Percentiles rank a stretch among this genome's conserved stretches.
Conservation (phyloP, 257 asterid genomes). For the Prunella vulgaris region DNA sequence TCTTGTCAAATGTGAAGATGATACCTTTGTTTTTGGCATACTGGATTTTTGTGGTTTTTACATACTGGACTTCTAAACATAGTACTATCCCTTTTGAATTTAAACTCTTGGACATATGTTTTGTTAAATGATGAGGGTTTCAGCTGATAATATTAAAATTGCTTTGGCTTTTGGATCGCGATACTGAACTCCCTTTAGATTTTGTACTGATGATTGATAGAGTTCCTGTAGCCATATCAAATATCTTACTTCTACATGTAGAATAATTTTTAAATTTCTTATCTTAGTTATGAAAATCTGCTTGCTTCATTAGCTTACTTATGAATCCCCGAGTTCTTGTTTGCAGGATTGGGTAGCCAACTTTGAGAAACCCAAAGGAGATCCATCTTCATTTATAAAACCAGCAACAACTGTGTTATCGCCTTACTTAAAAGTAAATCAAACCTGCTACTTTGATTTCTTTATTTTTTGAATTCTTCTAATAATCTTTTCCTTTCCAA, state of each 20-base stretch:
- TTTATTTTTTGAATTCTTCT: conserved; percentile 21
- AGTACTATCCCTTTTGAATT: too few relatives aligned
- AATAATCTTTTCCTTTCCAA: conserved; percentile 30
- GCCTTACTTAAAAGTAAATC: conserved; percentile 85
- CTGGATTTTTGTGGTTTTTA: too few relatives aligned
- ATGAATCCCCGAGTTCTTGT: conserved; percentile 15
- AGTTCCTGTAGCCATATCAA: not conserved
- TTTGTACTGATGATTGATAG: not conserved
- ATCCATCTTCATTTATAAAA: conserved; percentile 77
- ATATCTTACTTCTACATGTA: not conserved
- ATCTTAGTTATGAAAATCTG: conserved; percentile 4
- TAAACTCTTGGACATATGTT: too few relatives aligned
- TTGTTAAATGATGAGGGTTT: not conserved
- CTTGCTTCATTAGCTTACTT: not conserved
- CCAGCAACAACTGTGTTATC: conserved; percentile 95
- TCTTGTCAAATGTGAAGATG: not conserved
- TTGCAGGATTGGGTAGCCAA: conserved; percentile 85
- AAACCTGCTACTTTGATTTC: not conserved
- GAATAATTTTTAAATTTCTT: not conserved
- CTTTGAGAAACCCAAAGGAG: conserved; percentile 97
- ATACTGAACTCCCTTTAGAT: not conserved
- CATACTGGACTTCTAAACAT: not conserved
- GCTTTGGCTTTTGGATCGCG: not conserved
- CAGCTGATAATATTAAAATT: not conserved
- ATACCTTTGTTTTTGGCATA: too few relatives aligned